Evolutionary conservation across 2,329 filamentous ascomycete genomes (phyloP).

Genomic region (Tolypocladium endophyticum): DNA sequence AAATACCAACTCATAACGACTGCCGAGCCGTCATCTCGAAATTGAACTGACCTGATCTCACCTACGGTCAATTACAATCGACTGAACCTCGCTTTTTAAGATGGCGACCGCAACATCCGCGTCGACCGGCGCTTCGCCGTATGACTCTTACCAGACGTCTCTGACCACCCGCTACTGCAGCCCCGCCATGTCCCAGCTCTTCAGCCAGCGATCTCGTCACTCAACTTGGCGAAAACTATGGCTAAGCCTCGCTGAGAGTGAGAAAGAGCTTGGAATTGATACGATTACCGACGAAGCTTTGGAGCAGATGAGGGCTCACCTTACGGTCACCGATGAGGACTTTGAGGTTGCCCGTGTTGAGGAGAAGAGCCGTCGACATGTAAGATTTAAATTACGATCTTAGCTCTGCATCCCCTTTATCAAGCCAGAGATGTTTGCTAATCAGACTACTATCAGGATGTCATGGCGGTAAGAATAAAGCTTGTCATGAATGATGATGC

Average conservation of each 20-base stretch:
- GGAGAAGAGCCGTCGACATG: conserved; percentile 59
- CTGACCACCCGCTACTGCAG: conserved; percentile 65
- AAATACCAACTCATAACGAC: too few species aligned
- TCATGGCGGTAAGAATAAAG: conserved; percentile 38
- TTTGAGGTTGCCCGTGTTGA: conserved; percentile 67
- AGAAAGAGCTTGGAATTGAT: conserved; percentile 69
- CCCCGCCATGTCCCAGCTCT: conserved; percentile 65
- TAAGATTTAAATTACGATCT: not conserved
- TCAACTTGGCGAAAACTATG: conserved; percentile 79
- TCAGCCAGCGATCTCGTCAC: conserved; percentile 64
- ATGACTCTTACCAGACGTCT: conserved; percentile 47
- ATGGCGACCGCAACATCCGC: not conserved
- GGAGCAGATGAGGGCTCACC: conserved; percentile 62
- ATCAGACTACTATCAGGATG: conserved; percentile 18
- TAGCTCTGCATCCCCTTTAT: too few species aligned
- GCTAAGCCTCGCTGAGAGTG: conserved; percentile 71
- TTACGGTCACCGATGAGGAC: conserved; percentile 66
- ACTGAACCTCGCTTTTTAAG: not conserved
- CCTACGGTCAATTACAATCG: too few species aligned
- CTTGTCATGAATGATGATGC: conserved; percentile 36
- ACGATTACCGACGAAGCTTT: conserved; percentile 64
- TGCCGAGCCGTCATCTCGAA: too few species aligned
- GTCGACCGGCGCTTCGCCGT: not conserved
- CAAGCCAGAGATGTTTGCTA: not conserved
- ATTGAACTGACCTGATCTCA: too few species aligned